Base-by-base conservation (phyloP, 306 rosid species). In the Cicer bijugum region DNA sequence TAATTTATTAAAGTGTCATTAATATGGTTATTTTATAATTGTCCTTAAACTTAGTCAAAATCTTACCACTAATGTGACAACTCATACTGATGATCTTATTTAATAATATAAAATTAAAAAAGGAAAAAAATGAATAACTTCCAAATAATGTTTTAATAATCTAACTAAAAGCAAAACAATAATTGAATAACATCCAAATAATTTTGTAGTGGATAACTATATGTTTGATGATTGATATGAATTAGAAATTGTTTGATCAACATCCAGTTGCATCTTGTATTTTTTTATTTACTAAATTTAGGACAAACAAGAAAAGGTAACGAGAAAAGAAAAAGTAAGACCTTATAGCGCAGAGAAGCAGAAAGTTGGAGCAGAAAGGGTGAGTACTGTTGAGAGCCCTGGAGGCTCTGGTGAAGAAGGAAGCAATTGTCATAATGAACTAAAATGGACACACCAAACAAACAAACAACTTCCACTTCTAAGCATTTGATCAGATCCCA, bases 281-380 rank as follows among this genome's bases (percentile, higher is more conserved):
- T 48, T 23, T 11, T 42, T 67, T n/a, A 58, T 39, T 58, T 8
- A 69, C 37, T 48, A 46, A 8, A 12, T 68, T 48, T 28, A 23
- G 61, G 47, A 69, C 53, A 69, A 11, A 19, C 15, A 52, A 47
- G 39, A 8, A 23, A 20, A 55, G 44, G 43, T 2, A 17, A 7
- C 8, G 56, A 7, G 47, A 14, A 12, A 12, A 57, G 10, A 42
- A 51, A 9, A 14, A 61, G 4, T 6, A 88, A 0, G 35, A 28
- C 97, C 99, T 91, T 84, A 94, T 72, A 71, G 97, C 70, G 60
- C 91, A 85, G 79, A 94, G 69, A 44, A 91, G 60, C 2, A 94
- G 83, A 43, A 94, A 86, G 79, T 83, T 84, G 76, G 94, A 75
- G 78, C 28, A 85, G 61, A 67, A 69, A 48, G 88, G 83, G 79